Percentiles rank a stretch among this genome's conserved stretches.
Evolutionary conservation across 345 rosid species (phyloP).

Genomic region (Gossypium stocksii): DNA sequence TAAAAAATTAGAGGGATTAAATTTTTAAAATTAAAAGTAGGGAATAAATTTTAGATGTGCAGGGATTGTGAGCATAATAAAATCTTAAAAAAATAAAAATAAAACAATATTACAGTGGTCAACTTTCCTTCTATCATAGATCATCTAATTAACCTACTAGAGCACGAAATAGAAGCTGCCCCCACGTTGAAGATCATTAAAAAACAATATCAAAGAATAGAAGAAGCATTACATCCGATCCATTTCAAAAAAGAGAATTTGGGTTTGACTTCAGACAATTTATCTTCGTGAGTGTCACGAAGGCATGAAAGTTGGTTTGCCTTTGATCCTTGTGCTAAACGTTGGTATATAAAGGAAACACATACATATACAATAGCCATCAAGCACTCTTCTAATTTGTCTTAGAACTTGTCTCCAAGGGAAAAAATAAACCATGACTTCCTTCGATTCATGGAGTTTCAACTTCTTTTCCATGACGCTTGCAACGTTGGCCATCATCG

Average conservation of each 20-base stretch:
- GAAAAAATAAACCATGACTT: constrained; percentile 22
- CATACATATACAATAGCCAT: not conserved
- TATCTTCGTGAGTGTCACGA: constrained; percentile 40
- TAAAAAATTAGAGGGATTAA: too few species aligned
- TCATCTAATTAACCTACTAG: not conserved
- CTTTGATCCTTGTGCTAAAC: too few species aligned
- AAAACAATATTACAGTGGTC: not conserved
- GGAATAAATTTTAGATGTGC: too few species aligned
- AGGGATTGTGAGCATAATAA: too few species aligned
- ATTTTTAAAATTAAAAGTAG: too few species aligned
- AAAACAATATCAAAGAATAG: too few species aligned
- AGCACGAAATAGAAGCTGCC: not conserved
- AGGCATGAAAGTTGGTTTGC: constrained; percentile 9
- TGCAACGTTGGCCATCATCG: constrained; percentile 18
- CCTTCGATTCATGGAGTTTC: constrained; percentile 37
- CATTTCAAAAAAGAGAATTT: not conserved
- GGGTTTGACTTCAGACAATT: constrained; percentile 9
- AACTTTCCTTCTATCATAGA: not conserved
- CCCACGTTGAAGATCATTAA: constrained; percentile 4
- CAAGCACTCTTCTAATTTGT: not conserved
- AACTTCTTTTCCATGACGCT: constrained; percentile 25
- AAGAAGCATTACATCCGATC: constrained; percentile 3
- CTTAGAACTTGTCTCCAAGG: not conserved
- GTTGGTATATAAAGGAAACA: constrained; percentile 2
- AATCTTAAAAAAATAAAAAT: not conserved